These are phyloP conservation scores for Fusarium nygamai DNA, from an alignment of 2,329 filamentous ascomycete species.

Conservation along the genomic window DNA sequence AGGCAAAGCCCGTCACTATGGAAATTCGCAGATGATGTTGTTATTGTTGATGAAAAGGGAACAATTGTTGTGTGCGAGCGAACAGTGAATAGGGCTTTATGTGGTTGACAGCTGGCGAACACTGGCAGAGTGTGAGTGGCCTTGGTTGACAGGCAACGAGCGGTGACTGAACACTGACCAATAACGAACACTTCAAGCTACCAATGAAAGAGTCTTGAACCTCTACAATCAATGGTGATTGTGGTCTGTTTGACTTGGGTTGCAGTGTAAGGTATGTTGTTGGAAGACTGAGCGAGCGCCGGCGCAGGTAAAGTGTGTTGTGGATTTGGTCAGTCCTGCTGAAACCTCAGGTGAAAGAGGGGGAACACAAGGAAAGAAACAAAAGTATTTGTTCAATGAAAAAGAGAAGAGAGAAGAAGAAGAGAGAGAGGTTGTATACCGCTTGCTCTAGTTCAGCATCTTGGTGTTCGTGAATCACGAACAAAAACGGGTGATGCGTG, in stretches of 20 bases:
- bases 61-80: slow-evolving; percentile 24
- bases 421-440: slow-evolving; percentile 26
- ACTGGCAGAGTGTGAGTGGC: slow-evolving; percentile 24
- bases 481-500: slow-evolving; percentile 25
- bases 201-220: neutral
- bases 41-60: slow-evolving; percentile 17
- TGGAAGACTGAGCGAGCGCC: slow-evolving; percentile 25
- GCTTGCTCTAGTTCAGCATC: slow-evolving; percentile 37
- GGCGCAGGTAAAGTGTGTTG: slow-evolving; percentile 24
- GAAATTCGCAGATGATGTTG: slow-evolving; percentile 19
- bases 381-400: slow-evolving; percentile 18
- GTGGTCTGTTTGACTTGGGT: neutral
- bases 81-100: slow-evolving; percentile 27
- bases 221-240: slow-evolving; percentile 5
- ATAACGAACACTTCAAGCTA: neutral
- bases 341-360: slow-evolving; percentile 32
- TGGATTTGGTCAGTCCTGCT: slow-evolving; percentile 40
- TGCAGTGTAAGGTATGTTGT: neutral
- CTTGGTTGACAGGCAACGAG: neutral
- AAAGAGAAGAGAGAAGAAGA: slow-evolving; percentile 18
- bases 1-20: slow-evolving; percentile 28
- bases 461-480: slow-evolving; percentile 43
- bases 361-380: slow-evolving; percentile 33
- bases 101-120: slow-evolving; percentile 36
- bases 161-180: slow-evolving; percentile 21